Evolutionary conservation across 2,329 filamentous ascomycete species (phyloP), one percentile per base, ranked within the genome.

Genomic region (Pyrenochaeta sp.): DNA sequence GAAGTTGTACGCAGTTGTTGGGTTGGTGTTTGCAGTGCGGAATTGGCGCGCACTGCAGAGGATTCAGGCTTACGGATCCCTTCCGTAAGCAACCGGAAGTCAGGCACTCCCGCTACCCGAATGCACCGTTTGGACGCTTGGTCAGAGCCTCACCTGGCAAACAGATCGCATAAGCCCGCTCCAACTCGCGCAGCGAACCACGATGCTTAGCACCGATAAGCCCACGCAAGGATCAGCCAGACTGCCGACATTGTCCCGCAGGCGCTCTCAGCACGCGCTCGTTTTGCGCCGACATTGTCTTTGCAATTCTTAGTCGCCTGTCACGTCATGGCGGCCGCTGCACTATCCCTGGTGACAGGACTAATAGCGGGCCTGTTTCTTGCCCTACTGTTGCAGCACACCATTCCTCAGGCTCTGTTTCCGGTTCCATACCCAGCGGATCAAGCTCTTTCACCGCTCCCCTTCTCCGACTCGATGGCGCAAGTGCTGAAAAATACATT

Each of bases 401-500:
- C 66, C n/a, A 44, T 61, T 27, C 54, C 54, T 21, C 52, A 51
- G 37, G 47, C 53, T 41, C 60, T 65, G 60, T 60, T 61, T 52
- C 59, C 61, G 63, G 48, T 29, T 43, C 47, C 47, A 4, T n/a
- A 23, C 20, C 17, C 18, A 31, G 36, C 23, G 43, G 45, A 52
- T 31, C 43, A 54, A 32, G 10, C 41, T 37, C 31, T 42, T 48
- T 51, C 51, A 54, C 58, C 49, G 49, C 51, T 56, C 48, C 46
- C 46, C 59, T 39, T 56, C 20, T 42, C 58, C 43, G 52, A 62
- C 30, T 59, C 61, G 36, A 67, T 73, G 65, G 68, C 66, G 63
- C 61, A 66, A 54, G 62, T 72, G 60, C 61, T 75, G 59, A 72
- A 61, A 55, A 72, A 71, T 58, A 64, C 63, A 51, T 69, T 73